Base-by-base conservation (phyloP, 176 grass and related monocot genomes). In the Oryza nivara region DNA sequence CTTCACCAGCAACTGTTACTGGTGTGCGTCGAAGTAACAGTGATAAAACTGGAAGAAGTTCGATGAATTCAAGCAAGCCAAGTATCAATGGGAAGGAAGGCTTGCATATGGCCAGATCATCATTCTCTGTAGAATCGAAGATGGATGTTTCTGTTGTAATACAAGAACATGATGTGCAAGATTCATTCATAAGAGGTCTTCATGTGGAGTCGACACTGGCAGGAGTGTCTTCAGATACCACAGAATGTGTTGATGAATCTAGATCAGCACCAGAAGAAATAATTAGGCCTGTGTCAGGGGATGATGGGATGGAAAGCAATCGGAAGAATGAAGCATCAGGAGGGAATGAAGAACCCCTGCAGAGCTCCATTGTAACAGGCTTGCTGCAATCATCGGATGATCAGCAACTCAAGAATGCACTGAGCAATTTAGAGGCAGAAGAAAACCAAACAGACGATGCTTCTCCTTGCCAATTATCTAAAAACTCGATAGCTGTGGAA, bases 251-350 rank as follows among this genome's bases (percentile, higher is more conserved):
- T 80, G 47, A 85, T 44, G 65, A 78, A 65, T 69, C 69, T 91
- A 26, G 15, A 79, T 16, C 30, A 48, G 82, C 58, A 72, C 67
- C 13, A 65, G 25, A 83, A 71, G 67, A 90, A 88, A 74, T 51
- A 70, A 78, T 47, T 76, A 78, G 47, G 78, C 68, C 81, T 41
- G 82, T 85, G 82, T 85, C 64, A 74, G 78, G 75, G 72, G 87
- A 66, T 23, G 75, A 81, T 74, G 68, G 5, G 20, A 12, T 79
- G 46, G 81, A 77, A 86, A 72, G 7, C 32, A 80, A 38, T 73
- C 36, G 79, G 68, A 83, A 43, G 41, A 75, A 75, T 56, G 32
- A 88, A 76, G 47, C 68, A 78, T 76, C 45, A 15, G 71, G 17
- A 15, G 71, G 17, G 14, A 17, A 63, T 78, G 83, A 89, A 82